Percentiles rank a stretch among this genome's conserved stretches.
Conservation (phyloP, 2,329 filamentous ascomycete genomes). For the Fusarium stilboides region DNA sequence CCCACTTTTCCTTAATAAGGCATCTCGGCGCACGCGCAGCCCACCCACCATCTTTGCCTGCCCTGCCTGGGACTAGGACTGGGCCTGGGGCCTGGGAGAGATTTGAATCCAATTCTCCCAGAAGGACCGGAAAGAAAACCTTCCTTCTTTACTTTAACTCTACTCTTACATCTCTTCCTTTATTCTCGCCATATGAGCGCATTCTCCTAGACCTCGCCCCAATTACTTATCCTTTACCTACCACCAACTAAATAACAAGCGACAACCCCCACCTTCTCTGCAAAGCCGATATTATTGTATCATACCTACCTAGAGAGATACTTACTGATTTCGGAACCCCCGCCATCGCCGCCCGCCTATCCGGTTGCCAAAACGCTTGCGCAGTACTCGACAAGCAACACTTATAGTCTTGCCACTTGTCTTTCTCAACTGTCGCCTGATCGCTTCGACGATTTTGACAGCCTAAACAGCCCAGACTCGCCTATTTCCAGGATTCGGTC, state of each 20-base stretch:
- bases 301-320: constrained; percentile 21
- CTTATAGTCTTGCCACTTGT: constrained; percentile 20
- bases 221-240: not conserved
- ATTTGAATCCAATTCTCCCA: constrained; percentile 35
- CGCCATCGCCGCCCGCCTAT: constrained; percentile 33
- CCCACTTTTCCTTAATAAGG: constrained; percentile 39
- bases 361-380: constrained; percentile 23
- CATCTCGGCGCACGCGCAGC: constrained; percentile 32
- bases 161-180: constrained; percentile 33
- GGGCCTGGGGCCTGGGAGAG: not conserved
- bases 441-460: constrained; percentile 1
- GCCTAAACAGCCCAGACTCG: not conserved
- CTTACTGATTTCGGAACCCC: constrained; percentile 30
- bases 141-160: constrained; percentile 33
- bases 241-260: constrained; percentile 7
- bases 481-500: constrained; percentile 21
- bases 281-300: constrained; percentile 27
- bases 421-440: constrained; percentile 12
- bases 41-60: constrained; percentile 30
- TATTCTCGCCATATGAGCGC: constrained; percentile 9
- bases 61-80: constrained; percentile 26
- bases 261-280: constrained; percentile 4
- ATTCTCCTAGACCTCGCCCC: not conserved
- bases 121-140: constrained; percentile 45
- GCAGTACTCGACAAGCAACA: constrained; percentile 22